phyloP scores from a whole-genome alignment of 805 yeast genomes.

The Candida sphagnicola region DNA sequence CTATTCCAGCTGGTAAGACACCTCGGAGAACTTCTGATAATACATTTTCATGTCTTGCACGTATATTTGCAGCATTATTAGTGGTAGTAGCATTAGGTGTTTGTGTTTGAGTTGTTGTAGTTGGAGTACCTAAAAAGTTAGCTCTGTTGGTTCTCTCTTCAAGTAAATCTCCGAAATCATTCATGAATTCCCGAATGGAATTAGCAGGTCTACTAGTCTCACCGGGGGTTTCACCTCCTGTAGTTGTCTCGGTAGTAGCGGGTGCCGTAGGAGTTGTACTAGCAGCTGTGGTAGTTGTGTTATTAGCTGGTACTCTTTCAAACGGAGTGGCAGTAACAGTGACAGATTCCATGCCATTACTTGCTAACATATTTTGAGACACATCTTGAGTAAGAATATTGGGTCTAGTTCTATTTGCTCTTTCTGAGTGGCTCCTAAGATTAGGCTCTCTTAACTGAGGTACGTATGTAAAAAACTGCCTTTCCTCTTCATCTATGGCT shows the following conservation, averaged over 20 bases:
- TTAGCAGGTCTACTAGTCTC: constrained; percentile 3
- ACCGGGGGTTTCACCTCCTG: background rate
- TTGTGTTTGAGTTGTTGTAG: background rate
- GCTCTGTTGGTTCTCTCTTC: constrained; percentile 1
- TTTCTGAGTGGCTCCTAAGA: constrained; percentile 21
- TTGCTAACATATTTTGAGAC: constrained; percentile 30
- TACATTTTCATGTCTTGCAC: constrained; percentile 1
- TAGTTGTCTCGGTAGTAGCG: constrained; percentile 2
- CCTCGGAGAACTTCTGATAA: constrained; percentile 4
- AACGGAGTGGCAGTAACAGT: constrained; percentile 11
- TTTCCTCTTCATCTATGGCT: constrained; percentile 19
- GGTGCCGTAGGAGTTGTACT: background rate
- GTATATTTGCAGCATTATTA: background rate
- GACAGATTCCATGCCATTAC: constrained; percentile 20
- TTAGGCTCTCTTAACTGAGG: constrained; percentile 19
- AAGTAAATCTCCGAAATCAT: constrained; percentile 20
- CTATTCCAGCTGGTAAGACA: constrained; percentile 2
- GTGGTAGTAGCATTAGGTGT: background rate
- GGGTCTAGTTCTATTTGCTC: constrained; percentile 31
- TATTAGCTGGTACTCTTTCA: constrained; percentile 6
- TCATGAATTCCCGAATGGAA: constrained; percentile 16
- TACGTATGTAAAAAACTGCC: constrained; percentile 23
- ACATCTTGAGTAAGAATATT: constrained; percentile 35
- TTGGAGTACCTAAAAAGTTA: background rate
- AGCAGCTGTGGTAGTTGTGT: constrained; percentile 1